Conservation (phyloP, 129 eudicot genomes). For the Pulicaria dysenterica region DNA sequence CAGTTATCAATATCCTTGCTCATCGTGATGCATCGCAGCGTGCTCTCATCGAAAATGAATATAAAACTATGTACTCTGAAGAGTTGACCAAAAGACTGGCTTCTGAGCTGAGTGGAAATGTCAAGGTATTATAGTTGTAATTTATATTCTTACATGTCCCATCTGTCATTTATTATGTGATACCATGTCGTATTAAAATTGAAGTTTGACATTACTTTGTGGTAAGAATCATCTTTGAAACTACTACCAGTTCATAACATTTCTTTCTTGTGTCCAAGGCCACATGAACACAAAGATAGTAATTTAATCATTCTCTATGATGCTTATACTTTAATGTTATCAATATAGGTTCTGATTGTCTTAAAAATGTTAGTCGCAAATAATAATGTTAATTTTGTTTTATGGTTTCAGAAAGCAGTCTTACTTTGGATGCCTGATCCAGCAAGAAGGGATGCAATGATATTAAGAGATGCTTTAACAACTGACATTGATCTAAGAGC, state of each 20-base stretch:
- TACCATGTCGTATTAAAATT: conserved; percentile 4
- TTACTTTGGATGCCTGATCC: conserved; percentile 84
- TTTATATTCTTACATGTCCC: background rate
- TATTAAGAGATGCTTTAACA: conserved; percentile 53
- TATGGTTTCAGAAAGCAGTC: conserved; percentile 65
- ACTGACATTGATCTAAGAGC: conserved; percentile 49
- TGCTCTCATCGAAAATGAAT: conserved; percentile 71
- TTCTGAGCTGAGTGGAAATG: conserved; percentile 72
- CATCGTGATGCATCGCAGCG: conserved; percentile 88
- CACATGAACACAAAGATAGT: no score
- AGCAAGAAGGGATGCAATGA: conserved; percentile 68
- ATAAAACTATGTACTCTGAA: conserved; percentile 57
- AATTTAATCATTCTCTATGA: no score
- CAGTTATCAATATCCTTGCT: conserved; percentile 74
- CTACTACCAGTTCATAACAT: no score
- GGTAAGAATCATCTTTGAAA: no score
- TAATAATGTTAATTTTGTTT: background rate
- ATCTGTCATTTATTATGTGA: conserved; percentile 6
- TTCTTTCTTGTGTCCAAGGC: no score
- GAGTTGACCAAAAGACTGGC: conserved; percentile 65
- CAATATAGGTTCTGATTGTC: background rate
- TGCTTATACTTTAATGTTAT: no score
- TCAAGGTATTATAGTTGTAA: conserved; percentile 48
- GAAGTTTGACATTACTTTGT: background rate
- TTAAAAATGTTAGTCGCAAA: background rate